Base-by-base conservation (phyloP, 73 alveolate genomes). In the Paramecium sexaurelia region DNA sequence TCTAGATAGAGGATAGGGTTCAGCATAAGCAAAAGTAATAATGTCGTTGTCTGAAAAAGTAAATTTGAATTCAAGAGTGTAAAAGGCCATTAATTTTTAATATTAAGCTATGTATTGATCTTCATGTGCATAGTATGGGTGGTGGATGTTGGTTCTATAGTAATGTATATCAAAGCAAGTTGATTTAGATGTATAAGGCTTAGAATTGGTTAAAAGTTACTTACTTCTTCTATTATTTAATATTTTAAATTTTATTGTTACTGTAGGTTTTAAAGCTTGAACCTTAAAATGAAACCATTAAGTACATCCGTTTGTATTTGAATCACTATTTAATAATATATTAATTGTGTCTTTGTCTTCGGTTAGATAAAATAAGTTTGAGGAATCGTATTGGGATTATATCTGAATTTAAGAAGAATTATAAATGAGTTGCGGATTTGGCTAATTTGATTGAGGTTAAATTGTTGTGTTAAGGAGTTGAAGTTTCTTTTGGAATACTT, bases 281-380 rank as follows among this genome's bases (percentile, higher is more conserved):
- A 88, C 55, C 19, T 84, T 22, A 68, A 88, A 88, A 88, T 88
- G 55, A 71, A 88, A 88, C 94, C 94, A 88, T 24, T 75, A 47
- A 1, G 94, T 88, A 36, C 85, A 88, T 22, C 94, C 94, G 29
- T 88, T 82, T 2, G 94, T 88, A 40, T 88, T 88, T 26, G 94
- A 68, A 51, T 88, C 94, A 78, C 75, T 41, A 17, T 32, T 20
- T 39, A 78, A 40, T 37, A 78, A 33, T 19, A 78, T 39, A 33
- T 78, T 78, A 78, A 78, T 39, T 26, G 26, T 22, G 6, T 41
- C 39, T 41, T 61, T 35, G 32, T 78, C 90, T 41, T 43, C 32
- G 11, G 83, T 13, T 2, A 61, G 39, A 32, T 61, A 61, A 29
- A 29, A 61, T 11, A 61, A 61, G 26, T 61, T 61, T 1, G 47